Evolutionary conservation across 306 rosid genomes (phyloP), one percentile per base, ranked within the genome.

Genomic region (Lathyrus tuberosus): DNA sequence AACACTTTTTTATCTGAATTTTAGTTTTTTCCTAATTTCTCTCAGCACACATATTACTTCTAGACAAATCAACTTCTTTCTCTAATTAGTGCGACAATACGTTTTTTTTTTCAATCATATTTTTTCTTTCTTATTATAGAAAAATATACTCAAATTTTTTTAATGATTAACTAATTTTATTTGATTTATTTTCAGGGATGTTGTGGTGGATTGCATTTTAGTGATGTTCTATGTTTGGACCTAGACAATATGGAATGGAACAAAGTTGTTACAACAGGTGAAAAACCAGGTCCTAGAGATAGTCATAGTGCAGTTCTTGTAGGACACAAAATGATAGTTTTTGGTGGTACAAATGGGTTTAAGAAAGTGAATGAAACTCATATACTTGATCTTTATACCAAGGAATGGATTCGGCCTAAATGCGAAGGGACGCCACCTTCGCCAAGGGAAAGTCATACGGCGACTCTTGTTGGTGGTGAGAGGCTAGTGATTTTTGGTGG

Each of bases 291-390:
- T 10, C 91, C 97, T 2, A 85, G 99, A 74, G 99, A 94, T 76
- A 94, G 99, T 84, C 99, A 94, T 9, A 88, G 95, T 71, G 86
- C 96, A 10, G 86, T 83, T 60, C 65, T 87, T 30, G 85, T 87
- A 30, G 91, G 91, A 15, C 68, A 56, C 4, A 85, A 62, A 69
- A 88, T 94, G 99, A 81, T 94, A 53, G 95, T 94, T 14, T 94
- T 94, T 80, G 99, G 99, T 5, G 99, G 99, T 2, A 94, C 99
- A 37, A 91, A 89, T 78, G 99, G 99, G 54, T 76, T 83, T 47
- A 90, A 79, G 89, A 94, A 94, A 81, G 96, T 91, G 17, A 91
- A 91, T 65, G 96, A 89, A 51, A 84, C 84, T 51, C 95, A 91
- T 41, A 66, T 91, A 35, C 76, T 94, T 47, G 86, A 94, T 79